These are phyloP conservation scores for Pythium coloratum DNA, from an alignment of 352 stramenopile genomes.

Conservation along the genomic window DNA sequence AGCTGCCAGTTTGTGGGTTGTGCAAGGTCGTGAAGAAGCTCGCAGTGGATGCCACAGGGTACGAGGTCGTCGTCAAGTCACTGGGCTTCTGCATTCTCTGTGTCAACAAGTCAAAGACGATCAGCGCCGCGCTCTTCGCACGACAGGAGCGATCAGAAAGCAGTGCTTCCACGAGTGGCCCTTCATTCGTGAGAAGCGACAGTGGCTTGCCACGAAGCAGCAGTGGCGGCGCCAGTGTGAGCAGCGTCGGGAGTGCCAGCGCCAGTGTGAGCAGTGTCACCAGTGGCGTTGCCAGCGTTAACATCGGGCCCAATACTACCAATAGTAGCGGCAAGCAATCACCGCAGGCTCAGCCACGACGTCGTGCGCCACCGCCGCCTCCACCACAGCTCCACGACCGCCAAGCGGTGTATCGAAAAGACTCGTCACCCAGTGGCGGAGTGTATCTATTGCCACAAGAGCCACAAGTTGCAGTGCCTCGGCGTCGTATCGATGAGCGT, in stretches of 20 bases:
- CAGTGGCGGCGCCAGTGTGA: neutral
- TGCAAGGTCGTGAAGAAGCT: constrained; percentile 28
- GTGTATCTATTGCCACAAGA: neutral
- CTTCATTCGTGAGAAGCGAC: neutral
- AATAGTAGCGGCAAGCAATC: neutral
- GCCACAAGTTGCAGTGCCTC: neutral
- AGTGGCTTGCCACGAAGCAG: neutral
- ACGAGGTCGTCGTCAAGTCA: constrained; percentile 15
- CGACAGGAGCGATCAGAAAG: constrained; percentile 12
- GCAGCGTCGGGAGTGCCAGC: neutral
- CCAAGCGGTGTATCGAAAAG: neutral
- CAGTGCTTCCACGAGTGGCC: neutral
- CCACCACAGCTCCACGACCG: neutral
- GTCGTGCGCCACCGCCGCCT: neutral
- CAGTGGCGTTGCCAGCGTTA: neutral
- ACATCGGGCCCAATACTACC: too few species aligned
- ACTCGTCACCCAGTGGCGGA: neutral
- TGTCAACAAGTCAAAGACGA: constrained; percentile 20
- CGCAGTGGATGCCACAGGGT: constrained; percentile 14
- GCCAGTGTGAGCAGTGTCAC: neutral
- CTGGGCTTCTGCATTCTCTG: constrained; percentile 23
- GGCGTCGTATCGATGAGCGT: constrained; percentile 18
- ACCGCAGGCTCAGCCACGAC: neutral
- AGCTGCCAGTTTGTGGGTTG: constrained; percentile 17
- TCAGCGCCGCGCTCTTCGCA: constrained; percentile 17